phyloP scores from a whole-genome alignment of 2,329 filamentous ascomycete genomes.

The Botrytis elliptica region DNA sequence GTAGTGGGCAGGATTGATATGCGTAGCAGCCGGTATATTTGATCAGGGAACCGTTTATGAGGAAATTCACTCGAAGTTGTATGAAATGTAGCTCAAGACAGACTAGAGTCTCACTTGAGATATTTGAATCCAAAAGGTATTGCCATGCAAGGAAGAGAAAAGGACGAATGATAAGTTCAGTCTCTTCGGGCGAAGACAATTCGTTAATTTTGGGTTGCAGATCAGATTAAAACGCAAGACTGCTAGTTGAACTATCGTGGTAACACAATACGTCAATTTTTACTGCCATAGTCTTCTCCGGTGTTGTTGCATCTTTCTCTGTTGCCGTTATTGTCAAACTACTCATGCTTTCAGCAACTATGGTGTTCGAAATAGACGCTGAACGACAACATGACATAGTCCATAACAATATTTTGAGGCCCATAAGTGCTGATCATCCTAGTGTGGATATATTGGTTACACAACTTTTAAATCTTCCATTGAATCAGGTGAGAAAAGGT shows the following conservation, averaged over 20 bases:
- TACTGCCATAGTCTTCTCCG: neutral
- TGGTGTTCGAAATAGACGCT: neutral
- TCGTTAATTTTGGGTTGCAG: too few relatives aligned
- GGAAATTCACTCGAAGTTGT: too few relatives aligned
- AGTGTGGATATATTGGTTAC: neutral
- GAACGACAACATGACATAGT: accelerated
- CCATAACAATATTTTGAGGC: accelerated
- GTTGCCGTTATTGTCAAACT: neutral
- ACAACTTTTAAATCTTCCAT: accelerated
- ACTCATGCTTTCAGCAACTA: neutral
- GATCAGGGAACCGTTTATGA: too few relatives aligned
- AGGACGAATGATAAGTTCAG: too few relatives aligned
- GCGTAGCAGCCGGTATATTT: too few relatives aligned
- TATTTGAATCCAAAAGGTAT: too few relatives aligned
- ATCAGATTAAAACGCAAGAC: neutral
- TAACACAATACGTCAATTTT: neutral
- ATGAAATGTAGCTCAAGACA: too few relatives aligned
- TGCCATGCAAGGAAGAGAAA: too few relatives aligned
- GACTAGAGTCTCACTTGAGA: too few relatives aligned
- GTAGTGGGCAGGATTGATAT: too few relatives aligned
- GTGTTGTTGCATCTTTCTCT: accelerated
- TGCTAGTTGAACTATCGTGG: neutral
- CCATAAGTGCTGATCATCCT: accelerated
- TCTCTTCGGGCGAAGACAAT: too few relatives aligned
- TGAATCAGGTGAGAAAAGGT: accelerated